Evolutionary conservation across 805 yeast species (phyloP).

Genomic region (Nakazawaea ishiwadae): DNA sequence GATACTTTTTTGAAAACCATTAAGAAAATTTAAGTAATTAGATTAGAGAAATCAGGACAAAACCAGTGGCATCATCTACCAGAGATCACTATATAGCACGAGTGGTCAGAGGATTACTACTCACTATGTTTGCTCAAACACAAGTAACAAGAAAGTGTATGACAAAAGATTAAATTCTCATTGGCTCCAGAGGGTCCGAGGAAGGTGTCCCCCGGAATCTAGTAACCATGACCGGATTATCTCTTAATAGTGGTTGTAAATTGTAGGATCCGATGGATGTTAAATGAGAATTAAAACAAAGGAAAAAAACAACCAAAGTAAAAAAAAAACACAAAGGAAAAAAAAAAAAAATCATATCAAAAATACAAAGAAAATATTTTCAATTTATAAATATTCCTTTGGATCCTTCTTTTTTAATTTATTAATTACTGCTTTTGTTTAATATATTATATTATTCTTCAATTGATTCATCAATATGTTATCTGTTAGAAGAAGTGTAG

Average conservation of each 20-base stretch:
- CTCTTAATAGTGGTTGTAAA: too few relatives aligned
- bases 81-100: too few relatives aligned
- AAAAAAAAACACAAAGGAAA: background rate
- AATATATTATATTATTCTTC: background rate
- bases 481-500: constrained; percentile 9
- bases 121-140: too few relatives aligned
- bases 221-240: too few relatives aligned
- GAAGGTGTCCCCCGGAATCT: background rate
- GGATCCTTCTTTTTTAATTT: background rate
- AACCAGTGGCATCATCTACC: too few relatives aligned
- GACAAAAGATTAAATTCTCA: background rate
- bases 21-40: too few relatives aligned
- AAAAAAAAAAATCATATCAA: background rate
- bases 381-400: background rate
- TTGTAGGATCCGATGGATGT: background rate
- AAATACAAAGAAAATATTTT: background rate
- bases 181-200: background rate
- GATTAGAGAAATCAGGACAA: too few relatives aligned
- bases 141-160: background rate
- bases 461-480: too few relatives aligned
- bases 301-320: background rate
- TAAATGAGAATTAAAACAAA: too few relatives aligned
- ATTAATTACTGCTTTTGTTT: background rate
- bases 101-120: too few relatives aligned
- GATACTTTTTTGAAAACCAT: too few relatives aligned